Percentiles rank a stretch among this genome's conserved stretches.
These are phyloP conservation scores for Petrea volubilis DNA, from an alignment of 257 asterid species.

Conservation along the genomic window DNA sequence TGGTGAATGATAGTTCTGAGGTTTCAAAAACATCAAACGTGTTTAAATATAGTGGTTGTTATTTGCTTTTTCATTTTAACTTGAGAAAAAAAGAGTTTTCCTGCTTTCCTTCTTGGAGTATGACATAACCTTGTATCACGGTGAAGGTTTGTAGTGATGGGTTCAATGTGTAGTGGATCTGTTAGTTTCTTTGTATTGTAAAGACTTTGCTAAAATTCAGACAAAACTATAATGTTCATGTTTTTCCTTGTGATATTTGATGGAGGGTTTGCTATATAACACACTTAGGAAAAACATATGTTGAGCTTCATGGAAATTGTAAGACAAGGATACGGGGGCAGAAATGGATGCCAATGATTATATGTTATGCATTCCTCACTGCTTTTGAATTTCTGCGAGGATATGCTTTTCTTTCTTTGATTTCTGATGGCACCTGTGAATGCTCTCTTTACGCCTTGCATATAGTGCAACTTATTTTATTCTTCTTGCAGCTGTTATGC, in stretches of 20 bases:
- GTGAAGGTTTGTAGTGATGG: not conserved
- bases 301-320: not conserved
- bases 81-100: not conserved
- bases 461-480: constrained; percentile 10
- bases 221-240: not conserved
- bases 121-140: not conserved
- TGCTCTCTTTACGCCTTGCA: constrained; percentile 7
- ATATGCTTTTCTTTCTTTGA: not conserved
- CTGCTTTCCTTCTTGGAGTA: constrained; percentile 16
- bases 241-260: not conserved
- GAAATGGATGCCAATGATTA: not conserved
- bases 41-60: not conserved
- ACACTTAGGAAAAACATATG: not conserved
- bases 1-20: too few relatives aligned
- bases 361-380: not conserved
- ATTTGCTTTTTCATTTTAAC: not conserved
- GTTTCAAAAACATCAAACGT: not conserved
- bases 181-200: not conserved
- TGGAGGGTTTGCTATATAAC: constrained; percentile 5
- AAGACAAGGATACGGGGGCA: not conserved
- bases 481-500: constrained; percentile 64
- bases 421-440: not conserved
- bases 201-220: not conserved
- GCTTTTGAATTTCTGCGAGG: not conserved
- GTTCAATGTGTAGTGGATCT: not conserved